Conservation (phyloP, 805 yeast species). For the Saccharomycopsis guyanensis region DNA sequence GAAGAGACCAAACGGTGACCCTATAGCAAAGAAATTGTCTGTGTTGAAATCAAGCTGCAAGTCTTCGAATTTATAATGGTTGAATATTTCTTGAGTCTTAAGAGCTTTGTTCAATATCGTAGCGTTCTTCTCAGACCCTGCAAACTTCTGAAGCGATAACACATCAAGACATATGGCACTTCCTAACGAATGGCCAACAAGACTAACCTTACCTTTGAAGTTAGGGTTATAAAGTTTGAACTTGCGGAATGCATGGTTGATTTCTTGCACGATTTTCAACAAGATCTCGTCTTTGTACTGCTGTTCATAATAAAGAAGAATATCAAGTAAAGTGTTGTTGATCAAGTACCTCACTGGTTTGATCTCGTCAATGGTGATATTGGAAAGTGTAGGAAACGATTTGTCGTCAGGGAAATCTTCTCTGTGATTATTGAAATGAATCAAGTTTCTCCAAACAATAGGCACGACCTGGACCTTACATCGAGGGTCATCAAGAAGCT, state of each 20-base stretch:
- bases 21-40: conserved; percentile 69
- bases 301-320: conserved; percentile 73
- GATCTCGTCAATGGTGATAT: conserved; percentile 72
- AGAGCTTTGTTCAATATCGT: not conserved
- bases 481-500: conserved; percentile 36
- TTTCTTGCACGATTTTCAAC: conserved; percentile 49
- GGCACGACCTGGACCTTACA: conserved; percentile 80
- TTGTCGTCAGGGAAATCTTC: conserved; percentile 19
- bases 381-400: conserved; percentile 54
- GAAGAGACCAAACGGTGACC: conserved; percentile 88
- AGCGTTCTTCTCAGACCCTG: not conserved
- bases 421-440: conserved; percentile 41
- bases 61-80: conserved; percentile 2
- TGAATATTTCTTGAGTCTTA: not conserved
- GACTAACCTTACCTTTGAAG: conserved; percentile 73
- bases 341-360: conserved; percentile 67
- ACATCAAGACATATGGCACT: conserved; percentile 79
- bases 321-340: conserved; percentile 83
- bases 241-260: conserved; percentile 53
- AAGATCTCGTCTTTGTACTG: conserved; percentile 55
- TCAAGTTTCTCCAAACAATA: conserved; percentile 81
- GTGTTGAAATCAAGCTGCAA: conserved; percentile 58
- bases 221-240: conserved; percentile 59
- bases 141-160: conserved; percentile 37
- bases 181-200: conserved; percentile 90